Evolutionary conservation across 768 basidiomycete genomes (phyloP).

Genomic region (Crucibulum laeve): DNA sequence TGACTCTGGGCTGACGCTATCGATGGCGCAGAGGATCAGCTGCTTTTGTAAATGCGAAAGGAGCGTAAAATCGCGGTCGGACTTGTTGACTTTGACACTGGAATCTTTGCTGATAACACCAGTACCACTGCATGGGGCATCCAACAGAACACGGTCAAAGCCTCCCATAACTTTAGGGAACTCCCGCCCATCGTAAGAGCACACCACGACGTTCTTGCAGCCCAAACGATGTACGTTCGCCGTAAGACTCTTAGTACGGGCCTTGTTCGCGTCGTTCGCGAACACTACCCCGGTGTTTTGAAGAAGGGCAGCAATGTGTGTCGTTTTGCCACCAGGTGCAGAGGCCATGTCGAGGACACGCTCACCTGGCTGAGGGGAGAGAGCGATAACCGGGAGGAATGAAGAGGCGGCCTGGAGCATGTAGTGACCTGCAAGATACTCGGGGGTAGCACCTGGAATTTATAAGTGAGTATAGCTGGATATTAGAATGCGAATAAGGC

Average conservation of each 20-base stretch:
- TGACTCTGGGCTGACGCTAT: constrained; percentile 87
- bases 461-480: neutral
- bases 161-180: constrained; percentile 99
- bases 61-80: constrained; percentile 91
- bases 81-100: constrained; percentile 98
- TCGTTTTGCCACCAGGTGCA: constrained; percentile 97
- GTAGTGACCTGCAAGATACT: constrained; percentile 98
- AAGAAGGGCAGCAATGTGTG: constrained; percentile 93
- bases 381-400: constrained; percentile 97
- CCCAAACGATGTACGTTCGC: constrained; percentile 96
- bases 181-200: constrained; percentile 95
- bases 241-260: constrained; percentile 90
- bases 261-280: constrained; percentile 95
- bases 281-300: constrained; percentile 98
- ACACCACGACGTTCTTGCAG: constrained; percentile 96
- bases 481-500: constrained; percentile 5
- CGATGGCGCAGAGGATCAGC: constrained; percentile 95
- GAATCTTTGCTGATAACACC: constrained; percentile 98
- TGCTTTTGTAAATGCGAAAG: constrained; percentile 98
- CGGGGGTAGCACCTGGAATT: constrained; percentile 81
- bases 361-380: constrained; percentile 88
- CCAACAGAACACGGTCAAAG: constrained; percentile 94
- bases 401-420: constrained; percentile 99
- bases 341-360: constrained; percentile 98
- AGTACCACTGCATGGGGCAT: constrained; percentile 97